Conservation (phyloP, 176 grass and related monocot genomes). For the Pharus latifolius region DNA sequence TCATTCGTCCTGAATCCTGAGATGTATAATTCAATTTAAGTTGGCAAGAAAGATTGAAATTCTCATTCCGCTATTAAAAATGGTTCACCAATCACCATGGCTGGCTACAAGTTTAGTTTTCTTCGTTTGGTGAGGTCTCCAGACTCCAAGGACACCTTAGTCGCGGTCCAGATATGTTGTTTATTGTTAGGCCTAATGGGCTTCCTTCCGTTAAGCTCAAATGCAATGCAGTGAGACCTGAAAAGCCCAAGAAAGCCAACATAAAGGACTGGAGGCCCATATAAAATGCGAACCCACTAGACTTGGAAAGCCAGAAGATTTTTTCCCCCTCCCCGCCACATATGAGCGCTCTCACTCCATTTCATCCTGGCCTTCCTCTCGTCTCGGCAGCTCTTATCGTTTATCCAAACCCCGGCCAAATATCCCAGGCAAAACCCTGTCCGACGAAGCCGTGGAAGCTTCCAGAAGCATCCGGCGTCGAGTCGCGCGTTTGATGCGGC, state of each 20-base stretch:
- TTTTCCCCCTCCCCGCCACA: neutral
- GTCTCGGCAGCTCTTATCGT: constrained; percentile 32
- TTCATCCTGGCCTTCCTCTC: constrained; percentile 14
- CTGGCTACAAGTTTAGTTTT: too few species aligned
- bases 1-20: too few species aligned
- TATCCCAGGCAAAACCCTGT: neutral
- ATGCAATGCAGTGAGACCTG: neutral
- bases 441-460: neutral
- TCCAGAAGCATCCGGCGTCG: too few species aligned
- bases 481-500: constrained; percentile 24
- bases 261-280: neutral
- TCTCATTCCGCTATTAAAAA: too few species aligned
- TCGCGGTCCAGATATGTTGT: neutral
- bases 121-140: too few species aligned
- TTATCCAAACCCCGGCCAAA: constrained; percentile 4
- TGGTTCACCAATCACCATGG: too few species aligned
- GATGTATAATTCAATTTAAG: too few species aligned
- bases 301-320: too few species aligned
- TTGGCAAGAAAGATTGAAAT: too few species aligned
- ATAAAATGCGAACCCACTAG: neutral
- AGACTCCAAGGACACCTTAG: too few species aligned
- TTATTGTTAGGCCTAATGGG: neutral
- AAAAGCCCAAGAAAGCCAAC: neutral
- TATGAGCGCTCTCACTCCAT: neutral
- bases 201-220: neutral